Conservation (phyloP, 441 rosid species). For the Corymbia calophylla region DNA sequence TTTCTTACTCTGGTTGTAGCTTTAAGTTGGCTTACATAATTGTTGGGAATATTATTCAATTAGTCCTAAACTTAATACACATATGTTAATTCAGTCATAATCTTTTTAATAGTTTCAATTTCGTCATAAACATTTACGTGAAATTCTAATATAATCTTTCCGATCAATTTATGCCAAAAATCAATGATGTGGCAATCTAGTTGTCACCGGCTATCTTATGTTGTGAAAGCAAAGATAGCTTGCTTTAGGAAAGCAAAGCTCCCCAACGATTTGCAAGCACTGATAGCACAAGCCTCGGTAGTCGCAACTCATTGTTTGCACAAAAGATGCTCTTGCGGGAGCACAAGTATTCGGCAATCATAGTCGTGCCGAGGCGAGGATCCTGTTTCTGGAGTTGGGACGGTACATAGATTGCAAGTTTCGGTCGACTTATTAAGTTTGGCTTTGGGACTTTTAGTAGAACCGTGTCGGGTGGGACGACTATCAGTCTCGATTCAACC, state of each 20-base stretch:
- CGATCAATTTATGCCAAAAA: fast-evolving
- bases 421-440: background rate
- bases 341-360: background rate
- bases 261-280: background rate
- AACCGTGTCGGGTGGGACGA: background rate
- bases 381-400: background rate
- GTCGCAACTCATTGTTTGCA: background rate
- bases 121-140: fast-evolving
- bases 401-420: background rate
- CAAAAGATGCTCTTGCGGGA: background rate
- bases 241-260: background rate
- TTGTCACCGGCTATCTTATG: background rate
- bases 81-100: too few relatives aligned
- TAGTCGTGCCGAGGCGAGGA: background rate
- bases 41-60: background rate
- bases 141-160: too few relatives aligned
- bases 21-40: background rate
- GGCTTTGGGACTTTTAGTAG: background rate
- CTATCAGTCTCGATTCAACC: background rate
- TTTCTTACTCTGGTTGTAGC: background rate
- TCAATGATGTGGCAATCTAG: fast-evolving
- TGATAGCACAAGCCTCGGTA: background rate
- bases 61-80: background rate
- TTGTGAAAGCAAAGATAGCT: background rate
- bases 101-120: fast-evolving